Conservation (phyloP, 306 rosid species). For the Malus fusca region DNA sequence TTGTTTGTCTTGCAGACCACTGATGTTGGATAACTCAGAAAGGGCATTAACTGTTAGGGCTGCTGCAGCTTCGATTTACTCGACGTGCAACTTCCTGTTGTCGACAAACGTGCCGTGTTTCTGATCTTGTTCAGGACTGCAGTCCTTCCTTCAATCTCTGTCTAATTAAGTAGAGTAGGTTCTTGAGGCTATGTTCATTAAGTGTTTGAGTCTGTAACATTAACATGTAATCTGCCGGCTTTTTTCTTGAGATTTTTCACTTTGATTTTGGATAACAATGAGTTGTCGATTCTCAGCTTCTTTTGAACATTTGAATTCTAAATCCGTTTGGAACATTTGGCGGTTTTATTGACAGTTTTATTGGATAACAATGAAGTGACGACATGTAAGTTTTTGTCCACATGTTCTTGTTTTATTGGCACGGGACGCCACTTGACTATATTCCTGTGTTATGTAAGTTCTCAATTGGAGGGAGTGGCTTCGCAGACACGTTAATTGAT, state of each 20-base stretch:
- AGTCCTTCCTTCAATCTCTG: neutral
- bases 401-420: too few relatives aligned
- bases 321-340: neutral
- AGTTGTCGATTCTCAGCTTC: neutral
- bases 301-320: neutral
- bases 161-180: slow-evolving; percentile 1
- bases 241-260: neutral
- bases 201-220: slow-evolving; percentile 29
- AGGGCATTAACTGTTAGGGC: slow-evolving; percentile 80
- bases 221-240: neutral
- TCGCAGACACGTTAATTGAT: too few relatives aligned
- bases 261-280: too few relatives aligned
- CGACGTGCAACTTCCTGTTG: slow-evolving; percentile 74
- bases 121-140: slow-evolving; percentile 13
- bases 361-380: too few relatives aligned
- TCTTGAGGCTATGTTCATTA: neutral
- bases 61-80: slow-evolving; percentile 93
- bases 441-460: too few relatives aligned
- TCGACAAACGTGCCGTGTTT: slow-evolving; percentile 43
- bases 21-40: slow-evolving; percentile 41
- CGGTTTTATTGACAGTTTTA: too few relatives aligned
- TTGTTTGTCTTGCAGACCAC: slow-evolving; percentile 31
- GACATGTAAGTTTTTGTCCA: too few relatives aligned
- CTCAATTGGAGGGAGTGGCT: too few relatives aligned
- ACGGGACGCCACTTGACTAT: too few relatives aligned